These are phyloP conservation scores for Monosporascus sp. DNA, from an alignment of 2,329 filamentous ascomycete genomes.

Conservation along the genomic window DNA sequence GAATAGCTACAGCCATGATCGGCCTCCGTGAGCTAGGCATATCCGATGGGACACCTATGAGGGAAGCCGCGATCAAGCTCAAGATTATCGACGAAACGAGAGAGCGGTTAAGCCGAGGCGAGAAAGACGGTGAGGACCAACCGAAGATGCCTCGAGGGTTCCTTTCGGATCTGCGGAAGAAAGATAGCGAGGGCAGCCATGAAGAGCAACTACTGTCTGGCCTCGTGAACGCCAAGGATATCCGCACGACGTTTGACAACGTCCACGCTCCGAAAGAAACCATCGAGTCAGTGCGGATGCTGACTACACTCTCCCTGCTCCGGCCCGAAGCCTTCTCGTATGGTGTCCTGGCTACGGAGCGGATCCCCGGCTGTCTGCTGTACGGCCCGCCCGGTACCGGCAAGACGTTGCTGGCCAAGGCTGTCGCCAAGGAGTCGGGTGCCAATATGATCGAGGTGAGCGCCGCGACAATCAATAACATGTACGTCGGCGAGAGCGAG, in stretches of 20 bases:
- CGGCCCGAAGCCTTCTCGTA: conserved; percentile 95
- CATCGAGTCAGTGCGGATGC: conserved; percentile 78
- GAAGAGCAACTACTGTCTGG: conserved; percentile 80
- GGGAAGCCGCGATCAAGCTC: conserved; percentile 10
- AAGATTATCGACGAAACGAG: conserved; percentile 17
- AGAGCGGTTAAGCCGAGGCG: conserved; percentile 32
- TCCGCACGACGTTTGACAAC: conserved; percentile 81
- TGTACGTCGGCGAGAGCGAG: conserved; percentile 93
- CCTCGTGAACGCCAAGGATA: conserved; percentile 74
- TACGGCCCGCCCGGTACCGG: conserved; percentile 84
- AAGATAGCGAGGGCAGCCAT: conserved; percentile 58
- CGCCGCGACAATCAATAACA: conserved; percentile 89
- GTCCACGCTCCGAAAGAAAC: conserved; percentile 80
- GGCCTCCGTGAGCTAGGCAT: conserved; percentile 10
- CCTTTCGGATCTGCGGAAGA: conserved; percentile 26
- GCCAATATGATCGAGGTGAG: conserved; percentile 80
- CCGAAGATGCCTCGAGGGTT: conserved; percentile 8
- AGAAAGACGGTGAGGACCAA: conserved; percentile 29
- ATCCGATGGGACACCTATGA: conserved; percentile 11
- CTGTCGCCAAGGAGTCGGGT: conserved; percentile 62
- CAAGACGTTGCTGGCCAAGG: conserved; percentile 65
- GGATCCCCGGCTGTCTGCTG: conserved; percentile 81
- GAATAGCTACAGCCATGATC: conserved; percentile 23
- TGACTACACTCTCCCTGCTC: conserved; percentile 81
- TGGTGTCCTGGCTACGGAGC: conserved; percentile 84